Evolutionary conservation across 2,329 filamentous ascomycete species (phyloP), one percentile per base, ranked within the genome.

Genomic region (Cladosporium colombiae): DNA sequence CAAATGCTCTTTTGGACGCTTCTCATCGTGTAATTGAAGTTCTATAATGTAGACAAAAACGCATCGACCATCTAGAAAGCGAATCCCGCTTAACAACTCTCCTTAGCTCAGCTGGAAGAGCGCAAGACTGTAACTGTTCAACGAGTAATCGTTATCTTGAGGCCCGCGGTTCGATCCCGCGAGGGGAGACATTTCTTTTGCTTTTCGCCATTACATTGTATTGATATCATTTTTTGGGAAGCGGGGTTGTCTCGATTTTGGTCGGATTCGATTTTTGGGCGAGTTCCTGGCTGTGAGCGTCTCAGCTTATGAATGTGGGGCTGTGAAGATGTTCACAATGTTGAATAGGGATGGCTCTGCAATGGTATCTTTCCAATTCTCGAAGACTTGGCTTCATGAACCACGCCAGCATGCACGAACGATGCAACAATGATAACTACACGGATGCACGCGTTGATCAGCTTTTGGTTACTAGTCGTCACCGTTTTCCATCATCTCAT

Each of bases 91-190:
- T 27, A 16, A 14, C 49, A 27, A 46, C 65, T 64, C 65, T 66
- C 62, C 62, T 65, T 67, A 67, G 66, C 66, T 67, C 66, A 67
- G 66, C 76, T 84, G 7, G 69, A 76, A n/a, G 71, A 74, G 2
- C 78, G 77, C 4, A 78, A 79, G 1, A 79, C 84, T 40, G 67
- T 76, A 10, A 70, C 76, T 35, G 78, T 40, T 62, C 21, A 44
- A 29, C 56, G 21, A 40, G 11, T n/a, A 61, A 49, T 53, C 57
- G 55, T 61, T 49, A 67, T 67, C 66, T 67, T 65, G 62, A 67
- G 66, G 66, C 58, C 66, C 66, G 52, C 62, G 66, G 62, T 67
- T 67, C 65, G 65, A 67, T 65, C 65, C 65, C 65, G 65, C 49
- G 65, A 64, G 61, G 65, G 62, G 65, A 64, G 65, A 66, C 64